Conservation (phyloP, 169 alveolate genomes). For the Theileria orientalis region DNA sequence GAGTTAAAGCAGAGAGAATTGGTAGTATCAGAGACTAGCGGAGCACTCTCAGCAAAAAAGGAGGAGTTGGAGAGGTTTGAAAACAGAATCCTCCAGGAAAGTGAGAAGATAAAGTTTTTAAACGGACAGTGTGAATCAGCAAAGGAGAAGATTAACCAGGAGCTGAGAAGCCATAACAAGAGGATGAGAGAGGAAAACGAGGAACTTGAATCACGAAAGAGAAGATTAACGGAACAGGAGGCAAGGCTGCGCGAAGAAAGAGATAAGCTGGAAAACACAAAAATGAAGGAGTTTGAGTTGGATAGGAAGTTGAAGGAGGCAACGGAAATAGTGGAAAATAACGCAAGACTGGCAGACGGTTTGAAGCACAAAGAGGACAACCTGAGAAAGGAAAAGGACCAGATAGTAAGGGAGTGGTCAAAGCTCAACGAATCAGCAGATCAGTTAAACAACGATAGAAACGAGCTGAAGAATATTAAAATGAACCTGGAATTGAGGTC, state of each 20-base stretch:
- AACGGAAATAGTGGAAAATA: constrained; percentile 40
- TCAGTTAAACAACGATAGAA: constrained; percentile 33
- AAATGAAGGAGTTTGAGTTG: constrained; percentile 22
- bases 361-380: constrained; percentile 39
- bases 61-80: constrained; percentile 57
- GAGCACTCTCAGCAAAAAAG: constrained; percentile 40
- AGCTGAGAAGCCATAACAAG: constrained; percentile 36
- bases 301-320: constrained; percentile 44
- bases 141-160: constrained; percentile 36
- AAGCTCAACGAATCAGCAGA: constrained; percentile 45
- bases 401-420: constrained; percentile 29
- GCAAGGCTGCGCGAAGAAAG: constrained; percentile 20
- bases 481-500: constrained; percentile 16
- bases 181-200: constrained; percentile 38
- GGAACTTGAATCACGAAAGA: constrained; percentile 32
- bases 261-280: constrained; percentile 35
- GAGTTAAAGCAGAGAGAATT: constrained; percentile 41
- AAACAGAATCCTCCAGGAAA: constrained; percentile 31
- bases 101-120: constrained; percentile 34
- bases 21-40: constrained; percentile 42
- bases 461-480: constrained; percentile 22
- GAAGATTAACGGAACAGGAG: constrained; percentile 43
- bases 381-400: constrained; percentile 37
- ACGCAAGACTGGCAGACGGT: constrained; percentile 45
- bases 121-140: constrained; percentile 45